Conservation (phyloP, 345 rosid genomes). For the Brassica nigra region DNA sequence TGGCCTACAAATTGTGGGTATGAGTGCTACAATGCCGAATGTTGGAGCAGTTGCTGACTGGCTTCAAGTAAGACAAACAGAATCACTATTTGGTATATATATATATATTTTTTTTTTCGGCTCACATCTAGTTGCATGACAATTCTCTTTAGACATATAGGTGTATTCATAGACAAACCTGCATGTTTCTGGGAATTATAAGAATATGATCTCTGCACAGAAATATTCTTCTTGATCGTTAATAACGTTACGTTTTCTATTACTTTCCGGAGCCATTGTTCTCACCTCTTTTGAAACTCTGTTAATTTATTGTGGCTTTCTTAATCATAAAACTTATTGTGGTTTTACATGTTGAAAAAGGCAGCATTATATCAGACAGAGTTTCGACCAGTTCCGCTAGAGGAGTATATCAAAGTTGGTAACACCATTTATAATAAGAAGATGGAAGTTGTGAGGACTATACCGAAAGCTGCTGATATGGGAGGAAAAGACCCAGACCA, state of each 20-base stretch:
- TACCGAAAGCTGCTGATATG: constrained; percentile 64
- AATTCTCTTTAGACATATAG: not conserved
- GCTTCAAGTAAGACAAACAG: constrained; percentile 77
- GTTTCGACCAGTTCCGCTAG: constrained; percentile 95
- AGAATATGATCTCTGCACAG: not conserved
- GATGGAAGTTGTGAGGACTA: constrained; percentile 77
- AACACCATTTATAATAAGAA: constrained; percentile 79
- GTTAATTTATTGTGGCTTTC: constrained; percentile 9
- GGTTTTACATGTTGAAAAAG: constrained; percentile 50
- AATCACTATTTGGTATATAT: not conserved
- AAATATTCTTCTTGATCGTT: not conserved
- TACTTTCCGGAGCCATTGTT: constrained; percentile 19
- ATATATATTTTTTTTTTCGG: not conserved
- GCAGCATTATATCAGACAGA: constrained; percentile 93
- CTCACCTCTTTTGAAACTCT: constrained; percentile 21
- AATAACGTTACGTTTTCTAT: not conserved
- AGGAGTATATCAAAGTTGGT: constrained; percentile 87
- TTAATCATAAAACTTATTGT: constrained; percentile 21
- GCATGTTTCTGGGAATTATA: constrained; percentile 9
- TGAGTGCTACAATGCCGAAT: constrained; percentile 99
- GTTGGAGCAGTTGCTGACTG: constrained; percentile 96
- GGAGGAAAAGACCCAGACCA: constrained; percentile 98
- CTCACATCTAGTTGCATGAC: constrained; percentile 7
- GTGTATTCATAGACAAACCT: constrained; percentile 7
- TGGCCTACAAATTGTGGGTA: constrained; percentile 96